phyloP scores from a whole-genome alignment of 257 asterid species.

The Nemophila menziesii region DNA sequence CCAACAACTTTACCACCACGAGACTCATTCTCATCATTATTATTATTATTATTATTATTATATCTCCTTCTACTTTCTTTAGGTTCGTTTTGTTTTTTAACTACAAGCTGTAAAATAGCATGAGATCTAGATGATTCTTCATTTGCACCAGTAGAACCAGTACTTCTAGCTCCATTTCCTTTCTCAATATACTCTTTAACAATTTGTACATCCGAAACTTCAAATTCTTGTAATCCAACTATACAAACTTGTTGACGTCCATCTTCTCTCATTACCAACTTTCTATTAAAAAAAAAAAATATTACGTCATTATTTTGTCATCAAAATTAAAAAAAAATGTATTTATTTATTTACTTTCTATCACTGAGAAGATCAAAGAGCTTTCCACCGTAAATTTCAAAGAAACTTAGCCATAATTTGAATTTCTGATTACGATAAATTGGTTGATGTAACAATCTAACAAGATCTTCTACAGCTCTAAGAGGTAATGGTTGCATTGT shows the following conservation, averaged over 20 bases:
- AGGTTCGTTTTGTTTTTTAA: constrained; percentile 79
- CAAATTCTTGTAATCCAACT: constrained; percentile 95
- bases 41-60: too few species aligned
- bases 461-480: constrained; percentile 89
- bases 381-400: constrained; percentile 97
- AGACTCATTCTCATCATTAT: constrained; percentile 62
- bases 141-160: constrained; percentile 97
- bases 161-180: constrained; percentile 88
- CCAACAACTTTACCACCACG: constrained; percentile 78
- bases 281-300: constrained; percentile 24
- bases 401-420: constrained; percentile 98
- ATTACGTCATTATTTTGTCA: not conserved
- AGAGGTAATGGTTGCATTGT: constrained; percentile 98
- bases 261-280: constrained; percentile 95
- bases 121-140: constrained; percentile 99
- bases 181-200: constrained; percentile 85
- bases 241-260: constrained; percentile 96
- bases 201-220: constrained; percentile 87
- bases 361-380: constrained; percentile 96
- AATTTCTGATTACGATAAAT: constrained; percentile 84
- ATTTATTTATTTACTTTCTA: constrained; percentile 48
- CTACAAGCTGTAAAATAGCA: constrained; percentile 83
- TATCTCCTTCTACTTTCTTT: constrained; percentile 75
- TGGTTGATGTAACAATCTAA: constrained; percentile 84
- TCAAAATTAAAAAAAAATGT: constrained; percentile 10